Percentiles rank a stretch among this genome's conserved stretches.
Conservation (phyloP, 2,329 filamentous ascomycete species). For the Ascochyta viciae-villosae region DNA sequence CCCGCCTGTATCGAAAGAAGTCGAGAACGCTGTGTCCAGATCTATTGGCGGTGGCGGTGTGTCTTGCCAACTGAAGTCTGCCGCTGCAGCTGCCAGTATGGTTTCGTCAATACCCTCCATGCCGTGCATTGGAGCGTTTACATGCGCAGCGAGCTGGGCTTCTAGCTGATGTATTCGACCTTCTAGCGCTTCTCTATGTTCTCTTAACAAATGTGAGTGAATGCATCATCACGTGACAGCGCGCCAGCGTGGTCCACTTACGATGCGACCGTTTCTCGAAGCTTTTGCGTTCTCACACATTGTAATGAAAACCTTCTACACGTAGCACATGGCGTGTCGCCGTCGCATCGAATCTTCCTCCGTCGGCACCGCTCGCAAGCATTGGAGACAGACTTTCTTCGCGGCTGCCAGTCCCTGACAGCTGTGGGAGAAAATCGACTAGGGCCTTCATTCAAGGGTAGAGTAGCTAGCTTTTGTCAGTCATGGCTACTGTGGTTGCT, state of each 20-base stretch:
- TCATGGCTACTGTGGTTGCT: neutral
- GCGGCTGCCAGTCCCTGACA: conserved; percentile 46
- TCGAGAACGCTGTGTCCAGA: conserved; percentile 37
- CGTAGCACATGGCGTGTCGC: conserved; percentile 46
- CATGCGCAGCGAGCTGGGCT: conserved; percentile 44
- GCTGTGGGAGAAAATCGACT: conserved; percentile 40
- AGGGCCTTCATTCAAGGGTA: conserved; percentile 41
- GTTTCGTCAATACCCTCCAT: conserved; percentile 44
- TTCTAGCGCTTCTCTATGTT: conserved; percentile 47
- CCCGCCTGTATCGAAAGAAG: conserved; percentile 24
- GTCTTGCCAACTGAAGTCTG: conserved; percentile 42
- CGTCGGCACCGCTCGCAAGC: conserved; percentile 48
- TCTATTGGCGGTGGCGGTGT: conserved; percentile 33
- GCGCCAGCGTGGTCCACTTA: conserved; percentile 32
- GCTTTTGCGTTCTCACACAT: conserved; percentile 47
- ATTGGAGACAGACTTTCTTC: conserved; percentile 48
- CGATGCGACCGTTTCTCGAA: conserved; percentile 46
- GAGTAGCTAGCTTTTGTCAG: conserved; percentile 28
- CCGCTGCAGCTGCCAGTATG: conserved; percentile 34
- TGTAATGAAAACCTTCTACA: conserved; percentile 48
- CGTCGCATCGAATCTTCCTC: conserved; percentile 48
- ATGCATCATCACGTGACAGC: conserved; percentile 30
- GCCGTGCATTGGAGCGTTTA: conserved; percentile 46
- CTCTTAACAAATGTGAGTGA: conserved; percentile 32
- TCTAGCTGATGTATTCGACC: conserved; percentile 49